Conservation (phyloP, 2,329 filamentous ascomycete genomes). For the Lomentospora prolificans region DNA sequence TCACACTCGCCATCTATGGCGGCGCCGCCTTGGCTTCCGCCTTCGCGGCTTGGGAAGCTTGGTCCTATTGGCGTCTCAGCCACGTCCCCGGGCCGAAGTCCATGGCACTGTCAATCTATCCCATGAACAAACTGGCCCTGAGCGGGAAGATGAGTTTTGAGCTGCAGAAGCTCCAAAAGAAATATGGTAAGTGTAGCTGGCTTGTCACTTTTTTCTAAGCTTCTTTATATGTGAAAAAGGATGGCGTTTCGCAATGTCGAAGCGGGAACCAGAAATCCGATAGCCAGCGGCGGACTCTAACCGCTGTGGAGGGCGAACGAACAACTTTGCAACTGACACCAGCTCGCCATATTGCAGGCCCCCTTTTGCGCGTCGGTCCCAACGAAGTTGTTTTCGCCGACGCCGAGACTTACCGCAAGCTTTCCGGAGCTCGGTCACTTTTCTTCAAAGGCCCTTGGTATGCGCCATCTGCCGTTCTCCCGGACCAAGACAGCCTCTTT, state of each 20-base stretch:
- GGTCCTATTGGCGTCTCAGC: not conserved
- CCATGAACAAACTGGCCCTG: not conserved
- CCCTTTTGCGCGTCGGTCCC: not conserved
- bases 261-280: too few relatives aligned
- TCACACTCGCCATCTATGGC: not conserved
- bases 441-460: not conserved
- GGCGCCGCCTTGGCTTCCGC: not conserved
- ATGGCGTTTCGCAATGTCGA: too few relatives aligned
- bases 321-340: too few relatives aligned
- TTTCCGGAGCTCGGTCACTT: not conserved
- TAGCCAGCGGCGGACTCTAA: not conserved
- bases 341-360: not conserved
- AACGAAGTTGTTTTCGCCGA: not conserved
- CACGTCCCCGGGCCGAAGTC: not conserved
- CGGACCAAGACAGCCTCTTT: not conserved
- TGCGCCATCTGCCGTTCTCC: not conserved
- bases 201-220: not conserved
- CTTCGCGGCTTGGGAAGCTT: not conserved
- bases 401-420: not conserved
- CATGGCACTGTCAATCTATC: not conserved
- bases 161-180: not conserved
- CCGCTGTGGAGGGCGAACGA: not conserved
- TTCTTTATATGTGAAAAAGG: too few relatives aligned
- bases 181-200: not conserved
- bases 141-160: not conserved